Conservation (phyloP, 2,329 filamentous ascomycete genomes). For the Thyridium curvatum region DNA sequence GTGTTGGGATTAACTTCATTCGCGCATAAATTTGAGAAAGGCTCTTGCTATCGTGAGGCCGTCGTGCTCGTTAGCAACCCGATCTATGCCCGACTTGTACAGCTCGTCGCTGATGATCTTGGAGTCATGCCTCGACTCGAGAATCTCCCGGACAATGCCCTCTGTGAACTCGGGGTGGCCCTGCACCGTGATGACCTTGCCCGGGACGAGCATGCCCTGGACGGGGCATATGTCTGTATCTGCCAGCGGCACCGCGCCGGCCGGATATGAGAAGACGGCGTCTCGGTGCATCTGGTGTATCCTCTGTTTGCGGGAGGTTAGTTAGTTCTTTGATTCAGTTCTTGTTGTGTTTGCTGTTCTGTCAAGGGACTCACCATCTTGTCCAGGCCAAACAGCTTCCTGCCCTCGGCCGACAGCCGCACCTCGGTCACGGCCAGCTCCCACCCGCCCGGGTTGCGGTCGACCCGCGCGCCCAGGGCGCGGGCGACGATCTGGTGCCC, state of each 20-base stretch:
- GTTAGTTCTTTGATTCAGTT: background rate
- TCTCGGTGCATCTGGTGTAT: constrained; percentile 88
- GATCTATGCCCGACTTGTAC: constrained; percentile 61
- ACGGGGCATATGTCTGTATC: constrained; percentile 61
- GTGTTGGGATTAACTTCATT: constrained; percentile 24
- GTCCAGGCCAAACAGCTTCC: constrained; percentile 63
- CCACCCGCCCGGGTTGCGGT: constrained; percentile 65
- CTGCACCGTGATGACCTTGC: constrained; percentile 68
- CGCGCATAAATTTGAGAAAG: constrained; percentile 71
- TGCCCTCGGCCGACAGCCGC: constrained; percentile 61
- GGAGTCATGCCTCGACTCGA: constrained; percentile 54
- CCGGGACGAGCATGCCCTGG: constrained; percentile 72
- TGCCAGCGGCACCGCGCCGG: constrained; percentile 56
- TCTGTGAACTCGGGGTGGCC: constrained; percentile 80
- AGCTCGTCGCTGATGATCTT: constrained; percentile 66
- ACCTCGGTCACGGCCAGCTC: constrained; percentile 72
- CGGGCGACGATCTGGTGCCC: constrained; percentile 80
- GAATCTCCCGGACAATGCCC: constrained; percentile 63
- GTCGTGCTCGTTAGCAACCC: constrained; percentile 66
- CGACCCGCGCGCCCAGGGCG: constrained; percentile 63
- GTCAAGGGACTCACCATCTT: constrained; percentile 41
- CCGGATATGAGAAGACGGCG: constrained; percentile 59
- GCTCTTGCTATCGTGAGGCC: constrained; percentile 68
- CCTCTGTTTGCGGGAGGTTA: constrained; percentile 33
- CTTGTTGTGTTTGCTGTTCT: too few relatives aligned